phyloP scores from a whole-genome alignment of 164 flowering plant species.

The Santalum album region DNA sequence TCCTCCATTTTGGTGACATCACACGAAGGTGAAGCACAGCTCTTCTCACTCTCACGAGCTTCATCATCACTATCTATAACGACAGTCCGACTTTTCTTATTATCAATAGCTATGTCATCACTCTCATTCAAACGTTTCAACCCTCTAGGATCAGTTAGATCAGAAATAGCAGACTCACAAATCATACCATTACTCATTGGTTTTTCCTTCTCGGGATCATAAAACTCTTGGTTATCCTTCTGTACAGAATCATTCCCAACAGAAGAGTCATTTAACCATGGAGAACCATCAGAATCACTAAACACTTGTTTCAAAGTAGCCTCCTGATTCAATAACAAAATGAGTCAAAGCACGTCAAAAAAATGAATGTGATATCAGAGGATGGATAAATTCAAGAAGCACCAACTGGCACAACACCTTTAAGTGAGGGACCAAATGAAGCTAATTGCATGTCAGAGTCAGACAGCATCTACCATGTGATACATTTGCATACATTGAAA shows the following conservation, averaged over 20 bases:
- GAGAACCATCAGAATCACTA: constrained; percentile 11
- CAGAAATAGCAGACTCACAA: constrained; percentile 20
- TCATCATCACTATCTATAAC: constrained; percentile 54
- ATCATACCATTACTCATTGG: constrained; percentile 16
- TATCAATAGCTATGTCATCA: constrained; percentile 27
- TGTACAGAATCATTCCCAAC: constrained; percentile 7
- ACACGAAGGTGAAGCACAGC: constrained; percentile 13
- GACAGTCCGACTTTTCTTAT: constrained; percentile 35
- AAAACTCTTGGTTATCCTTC: constrained; percentile 11
- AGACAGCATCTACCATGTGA: background rate
- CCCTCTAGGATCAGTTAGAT: constrained; percentile 26
- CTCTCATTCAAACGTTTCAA: constrained; percentile 40
- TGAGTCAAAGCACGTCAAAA: background rate
- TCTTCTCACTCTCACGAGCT: constrained; percentile 18
- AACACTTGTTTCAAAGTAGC: constrained; percentile 13
- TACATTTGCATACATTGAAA: too few species aligned
- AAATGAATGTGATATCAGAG: background rate
- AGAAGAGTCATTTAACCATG: constrained; percentile 11
- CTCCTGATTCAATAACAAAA: constrained; percentile 21
- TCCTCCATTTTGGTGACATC: constrained; percentile 13
- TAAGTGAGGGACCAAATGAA: background rate
- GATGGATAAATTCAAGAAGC: background rate
- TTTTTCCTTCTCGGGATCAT: constrained; percentile 15
- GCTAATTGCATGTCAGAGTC: background rate
- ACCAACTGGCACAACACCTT: background rate